A percentile compares a stretch with the other conserved stretches of the same genome.
Evolutionary conservation across 805 yeast genomes (phyloP).

Genomic region (Candida cerambycidarum): DNA sequence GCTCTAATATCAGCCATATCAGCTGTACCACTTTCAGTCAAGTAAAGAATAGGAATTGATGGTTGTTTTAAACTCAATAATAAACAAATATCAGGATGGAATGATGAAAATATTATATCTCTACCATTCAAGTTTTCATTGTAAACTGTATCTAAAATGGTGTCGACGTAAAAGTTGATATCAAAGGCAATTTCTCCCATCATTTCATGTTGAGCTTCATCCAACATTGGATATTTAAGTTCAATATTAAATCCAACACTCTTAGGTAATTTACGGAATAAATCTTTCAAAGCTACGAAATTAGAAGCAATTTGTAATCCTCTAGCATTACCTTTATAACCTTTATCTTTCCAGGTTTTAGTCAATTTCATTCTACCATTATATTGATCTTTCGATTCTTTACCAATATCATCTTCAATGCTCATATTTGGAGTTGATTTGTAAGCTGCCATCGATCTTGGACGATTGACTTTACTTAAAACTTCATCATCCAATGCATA

Average conservation of each 20-base stretch:
- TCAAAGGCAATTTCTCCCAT: conserved; percentile 85
- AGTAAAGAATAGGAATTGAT: conserved; percentile 82
- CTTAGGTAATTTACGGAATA: conserved; percentile 76
- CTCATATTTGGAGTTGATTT: conserved; percentile 33
- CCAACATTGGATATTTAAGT: conserved; percentile 92
- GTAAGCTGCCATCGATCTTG: conserved; percentile 41
- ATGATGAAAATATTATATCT: conserved; percentile 86
- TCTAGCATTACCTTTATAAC: conserved; percentile 89
- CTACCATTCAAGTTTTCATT: conserved; percentile 72
- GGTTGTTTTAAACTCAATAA: conserved; percentile 90
- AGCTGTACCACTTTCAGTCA: conserved; percentile 85
- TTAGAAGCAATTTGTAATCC: conserved; percentile 89
- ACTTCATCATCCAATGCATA: conserved; percentile 38
- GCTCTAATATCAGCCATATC: conserved; percentile 91
- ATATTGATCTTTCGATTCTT: conserved; percentile 39
- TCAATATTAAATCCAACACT: conserved; percentile 93
- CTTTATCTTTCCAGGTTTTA: conserved; percentile 81
- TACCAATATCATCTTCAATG: conserved; percentile 31
- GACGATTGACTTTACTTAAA: conserved; percentile 31
- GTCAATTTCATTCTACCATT: conserved; percentile 77
- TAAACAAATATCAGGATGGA: conserved; percentile 91
- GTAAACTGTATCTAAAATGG: conserved; percentile 75
- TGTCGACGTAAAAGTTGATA: conserved; percentile 84
- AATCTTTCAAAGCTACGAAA: conserved; percentile 83
- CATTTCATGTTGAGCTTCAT: conserved; percentile 85